These are phyloP conservation scores for Ganoderma resinaceum DNA, from an alignment of 1,284 basidiomycete genomes.

Conservation along the genomic window DNA sequence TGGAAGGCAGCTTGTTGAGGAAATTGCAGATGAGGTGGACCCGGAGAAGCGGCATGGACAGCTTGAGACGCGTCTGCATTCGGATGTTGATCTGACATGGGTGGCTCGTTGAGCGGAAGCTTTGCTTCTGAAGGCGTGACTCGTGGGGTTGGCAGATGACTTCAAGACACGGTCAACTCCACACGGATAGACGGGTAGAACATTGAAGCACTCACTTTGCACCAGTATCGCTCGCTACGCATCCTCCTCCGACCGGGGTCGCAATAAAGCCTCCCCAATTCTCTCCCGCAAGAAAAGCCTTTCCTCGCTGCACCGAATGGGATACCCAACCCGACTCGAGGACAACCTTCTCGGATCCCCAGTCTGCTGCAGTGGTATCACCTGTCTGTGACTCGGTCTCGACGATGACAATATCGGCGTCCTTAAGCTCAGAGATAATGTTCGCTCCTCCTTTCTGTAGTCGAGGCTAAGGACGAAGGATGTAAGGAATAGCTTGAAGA, in stretches of 20 bases:
- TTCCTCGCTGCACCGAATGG: constrained; percentile 40
- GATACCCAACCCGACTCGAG: constrained; percentile 43
- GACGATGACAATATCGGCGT: constrained; percentile 63
- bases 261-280: constrained; percentile 58
- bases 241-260: not conserved
- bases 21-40: constrained; percentile 3
- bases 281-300: constrained; percentile 52
- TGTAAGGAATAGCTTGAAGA: not conserved
- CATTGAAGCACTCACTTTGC: constrained; percentile 26
- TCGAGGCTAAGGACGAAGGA: not conserved
- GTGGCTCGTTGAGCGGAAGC: constrained; percentile 6
- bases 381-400: constrained; percentile 56
- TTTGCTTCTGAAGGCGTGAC: constrained; percentile 54
- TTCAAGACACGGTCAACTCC: constrained; percentile 35
- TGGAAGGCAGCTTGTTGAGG: constrained; percentile 14
- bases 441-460: constrained; percentile 58
- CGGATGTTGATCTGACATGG: constrained; percentile 18
- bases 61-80: constrained; percentile 8
- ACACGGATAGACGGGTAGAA: not conserved
- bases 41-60: constrained; percentile 1
- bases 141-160: constrained; percentile 65
- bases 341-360: constrained; percentile 59
- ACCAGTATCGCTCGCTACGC: constrained; percentile 27
- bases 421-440: constrained; percentile 52
- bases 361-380: constrained; percentile 59